phyloP scores from a whole-genome alignment of 106 monocot species.

The Apostasia shenzhenica region DNA sequence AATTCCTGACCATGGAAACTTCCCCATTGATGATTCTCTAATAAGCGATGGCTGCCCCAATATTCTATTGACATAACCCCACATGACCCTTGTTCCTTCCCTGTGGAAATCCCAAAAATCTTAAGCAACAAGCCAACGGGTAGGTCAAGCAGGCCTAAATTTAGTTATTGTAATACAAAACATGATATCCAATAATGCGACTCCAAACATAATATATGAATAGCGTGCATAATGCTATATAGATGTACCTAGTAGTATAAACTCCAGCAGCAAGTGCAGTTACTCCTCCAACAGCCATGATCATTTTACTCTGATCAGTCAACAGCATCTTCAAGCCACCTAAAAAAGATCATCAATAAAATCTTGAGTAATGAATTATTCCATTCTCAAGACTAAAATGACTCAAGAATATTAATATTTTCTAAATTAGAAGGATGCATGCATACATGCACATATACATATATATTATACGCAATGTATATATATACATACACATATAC shows the following conservation, averaged over 20 bases:
- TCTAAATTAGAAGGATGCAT: too few species aligned
- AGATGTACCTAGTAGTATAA: conserved; percentile 76
- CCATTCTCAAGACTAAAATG: too few species aligned
- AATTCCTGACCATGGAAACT: conserved; percentile 71
- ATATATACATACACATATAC: too few species aligned
- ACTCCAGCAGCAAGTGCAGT: conserved; percentile 96
- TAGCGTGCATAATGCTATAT: neutral
- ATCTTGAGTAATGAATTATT: too few species aligned
- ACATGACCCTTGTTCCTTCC: conserved; percentile 92
- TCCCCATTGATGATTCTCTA: conserved; percentile 87
- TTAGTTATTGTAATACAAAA: too few species aligned
- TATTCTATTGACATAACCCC: conserved; percentile 87
- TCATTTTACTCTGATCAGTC: conserved; percentile 69
- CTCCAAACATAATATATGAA: too few species aligned
- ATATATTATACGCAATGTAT: too few species aligned
- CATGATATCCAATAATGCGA: too few species aligned
- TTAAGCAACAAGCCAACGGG: neutral
- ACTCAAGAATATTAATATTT: too few species aligned
- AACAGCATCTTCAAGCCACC: conserved; percentile 73
- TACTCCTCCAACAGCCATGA: conserved; percentile 87
- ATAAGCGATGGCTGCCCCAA: conserved; percentile 92
- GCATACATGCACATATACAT: too few species aligned
- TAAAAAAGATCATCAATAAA: conserved; percentile 9
- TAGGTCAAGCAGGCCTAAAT: too few species aligned
- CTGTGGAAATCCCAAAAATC: conserved; percentile 21